Evolutionary conservation across 179 eudicot genomes (phyloP), one percentile per base, ranked within the genome.

Genomic region (Gypsophila paniculata): DNA sequence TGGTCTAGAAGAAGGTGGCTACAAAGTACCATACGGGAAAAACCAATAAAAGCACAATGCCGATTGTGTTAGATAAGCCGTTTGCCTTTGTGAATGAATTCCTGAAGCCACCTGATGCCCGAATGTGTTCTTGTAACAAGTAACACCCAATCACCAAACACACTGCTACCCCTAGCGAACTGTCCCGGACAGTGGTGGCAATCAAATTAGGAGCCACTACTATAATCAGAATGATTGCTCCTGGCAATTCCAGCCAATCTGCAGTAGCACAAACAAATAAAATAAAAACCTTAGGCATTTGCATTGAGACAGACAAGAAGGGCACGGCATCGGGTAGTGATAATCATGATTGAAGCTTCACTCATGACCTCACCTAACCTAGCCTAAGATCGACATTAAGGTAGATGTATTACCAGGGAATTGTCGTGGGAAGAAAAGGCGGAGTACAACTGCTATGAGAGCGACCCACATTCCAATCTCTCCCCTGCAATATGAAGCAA

Each of bases 91-190:
- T 95, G 82, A 92, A 92, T 11, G 99, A 84, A 54, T 93, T 90
- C 73, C 88, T 83, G 81, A 95, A 95, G 62, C 99, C 99, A 8
- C 99, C 99, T 0, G 96, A 86, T 7, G 96, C 98, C 76, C 96
- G 78, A 66, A 92, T 89, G 83, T 95, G 99, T 73, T 95, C 98
- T 65, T 92, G 96, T 67, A 95, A 78, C 81, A 95, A 76, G 80
- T 95, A 92, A 17, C 86, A 70, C 6, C 84, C 96, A 0, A 95
- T 95, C 51, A 13, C 78, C 49, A 95, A 82, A 68, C 96, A 95
- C 13, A 95, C 79, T 6, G 29, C 64, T 3, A 85, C 75, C 2
- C 91, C 98, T 0, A 90, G 61, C 77, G 77, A 78, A 61, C 55
- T 53, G 2, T 63, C 84, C 48, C 89, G 85, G 38, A 87, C 5